A percentile compares a stretch with the other conserved stretches of the same genome.
Conservation (phyloP, 345 rosid species). For the Salix viminalis region DNA sequence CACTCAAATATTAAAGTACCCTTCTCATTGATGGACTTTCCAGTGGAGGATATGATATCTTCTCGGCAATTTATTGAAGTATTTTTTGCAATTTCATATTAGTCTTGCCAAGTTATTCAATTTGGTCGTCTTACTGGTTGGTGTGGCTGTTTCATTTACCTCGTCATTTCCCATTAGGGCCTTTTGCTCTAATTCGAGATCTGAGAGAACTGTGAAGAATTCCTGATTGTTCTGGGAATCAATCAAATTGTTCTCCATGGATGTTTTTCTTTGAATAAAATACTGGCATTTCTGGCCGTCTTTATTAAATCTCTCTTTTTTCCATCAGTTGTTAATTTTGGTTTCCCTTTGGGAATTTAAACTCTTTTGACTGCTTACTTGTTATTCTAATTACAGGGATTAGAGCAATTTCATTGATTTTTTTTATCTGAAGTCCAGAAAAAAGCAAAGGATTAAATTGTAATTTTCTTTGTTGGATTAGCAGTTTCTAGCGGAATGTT, state of each 20-base stretch:
- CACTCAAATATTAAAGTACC: slow-evolving; percentile 65
- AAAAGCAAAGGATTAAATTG: too few species aligned
- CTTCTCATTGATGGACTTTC: slow-evolving; percentile 43
- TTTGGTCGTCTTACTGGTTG: neutral
- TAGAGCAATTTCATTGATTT: too few species aligned
- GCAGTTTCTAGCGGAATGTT: neutral
- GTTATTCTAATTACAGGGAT: too few species aligned
- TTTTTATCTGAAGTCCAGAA: too few species aligned
- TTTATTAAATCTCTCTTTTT: neutral
- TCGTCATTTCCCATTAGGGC: neutral
- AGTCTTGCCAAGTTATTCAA: neutral
- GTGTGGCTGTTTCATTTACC: neutral
- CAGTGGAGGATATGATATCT: neutral
- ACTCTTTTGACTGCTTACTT: neutral
- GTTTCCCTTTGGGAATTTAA: neutral
- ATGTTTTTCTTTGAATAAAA: neutral
- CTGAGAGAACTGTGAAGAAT: neutral
- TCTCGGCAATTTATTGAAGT: neutral
- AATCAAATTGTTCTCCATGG: neutral
- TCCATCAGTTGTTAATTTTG: neutral
- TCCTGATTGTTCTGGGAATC: neutral
- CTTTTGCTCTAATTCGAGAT: neutral
- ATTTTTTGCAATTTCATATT: neutral
- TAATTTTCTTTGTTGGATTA: neutral
- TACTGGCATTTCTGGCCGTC: neutral